Evolutionary conservation across 768 basidiomycete genomes (phyloP), one percentile per base, ranked within the genome.

Genomic region (Pleurotus platypus): DNA sequence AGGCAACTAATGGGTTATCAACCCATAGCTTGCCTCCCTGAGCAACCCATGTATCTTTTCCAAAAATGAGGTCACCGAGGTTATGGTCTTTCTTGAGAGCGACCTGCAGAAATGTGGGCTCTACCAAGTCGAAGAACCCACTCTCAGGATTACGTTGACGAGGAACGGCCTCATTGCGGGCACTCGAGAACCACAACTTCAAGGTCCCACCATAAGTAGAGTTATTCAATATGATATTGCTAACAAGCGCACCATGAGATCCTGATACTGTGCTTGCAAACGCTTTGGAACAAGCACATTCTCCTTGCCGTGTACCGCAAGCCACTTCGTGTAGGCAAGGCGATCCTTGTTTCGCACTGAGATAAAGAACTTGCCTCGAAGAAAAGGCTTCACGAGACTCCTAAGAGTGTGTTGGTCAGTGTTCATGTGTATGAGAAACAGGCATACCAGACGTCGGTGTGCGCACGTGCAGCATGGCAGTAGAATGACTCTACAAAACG

Each of bases 401-500:
- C 47, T 49, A 37, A 13, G 26, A 49, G 24, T 15, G 24, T 22
- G 13, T 26, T 22, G 11, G 13, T 20, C 27, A 49, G 26, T 13
- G 26, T 30, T 49, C 12, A 30, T 13, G 18, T 15, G 9, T 24
- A 13, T 22, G 18, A 22, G 45, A 16, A 22, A 27, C 5, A 9
- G 18, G 27, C 40, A 15, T 18, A 55, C 54, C 40, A 15, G 11
- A 55, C n/a, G 12, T 38, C 15, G 9, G 24, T 7, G 26, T 49
- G 56, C 27, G 15, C 47, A 12, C 37, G 9, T 8, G 16, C 12
- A 16, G 46, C 49, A 53, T 51, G 40, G 13, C 20, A 16, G 30
- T 47, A 59, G 22, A 46, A 55, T 39, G 58, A 54, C 54, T 55
- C 53, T 15, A 40, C 8, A n/a, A 59, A 43, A 7, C 46, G 58